A percentile compares a stretch with the other conserved stretches of the same genome.
phyloP scores from a whole-genome alignment of 352 stramenopile genomes.

The Phytophthora lateralis region DNA sequence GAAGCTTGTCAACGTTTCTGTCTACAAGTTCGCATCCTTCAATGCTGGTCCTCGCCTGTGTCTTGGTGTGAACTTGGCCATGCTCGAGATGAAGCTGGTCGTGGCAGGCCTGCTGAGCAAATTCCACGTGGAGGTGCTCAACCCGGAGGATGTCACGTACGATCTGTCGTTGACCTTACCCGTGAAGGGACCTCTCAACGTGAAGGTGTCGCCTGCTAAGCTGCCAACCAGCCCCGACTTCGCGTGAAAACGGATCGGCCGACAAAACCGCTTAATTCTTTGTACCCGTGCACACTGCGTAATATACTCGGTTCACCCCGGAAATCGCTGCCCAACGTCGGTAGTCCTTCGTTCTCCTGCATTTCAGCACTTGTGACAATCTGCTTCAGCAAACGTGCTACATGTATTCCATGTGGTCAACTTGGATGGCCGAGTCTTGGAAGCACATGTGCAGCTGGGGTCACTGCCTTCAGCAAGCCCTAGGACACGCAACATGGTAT shows the following conservation, averaged over 20 bases:
- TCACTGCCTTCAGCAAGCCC: not conserved
- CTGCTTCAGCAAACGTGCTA: not conserved
- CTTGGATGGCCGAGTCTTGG: not conserved
- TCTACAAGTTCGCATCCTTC: constrained; percentile 71
- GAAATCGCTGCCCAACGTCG: too few species aligned
- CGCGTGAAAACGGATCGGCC: too few species aligned
- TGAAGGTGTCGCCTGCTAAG: constrained; percentile 30
- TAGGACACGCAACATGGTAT: constrained; percentile 21
- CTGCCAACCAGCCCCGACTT: not conserved
- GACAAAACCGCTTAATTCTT: too few species aligned
- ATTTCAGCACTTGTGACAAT: not conserved
- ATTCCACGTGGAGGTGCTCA: constrained; percentile 51
- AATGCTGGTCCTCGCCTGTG: constrained; percentile 65
- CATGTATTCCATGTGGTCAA: not conserved
- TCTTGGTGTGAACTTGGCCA: constrained; percentile 66
- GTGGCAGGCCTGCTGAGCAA: constrained; percentile 50
- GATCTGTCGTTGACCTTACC: constrained; percentile 57
- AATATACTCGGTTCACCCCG: too few species aligned
- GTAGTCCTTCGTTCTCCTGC: not conserved
- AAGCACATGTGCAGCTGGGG: constrained; percentile 5
- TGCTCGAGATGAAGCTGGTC: constrained; percentile 83
- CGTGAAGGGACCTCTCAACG: constrained; percentile 34
- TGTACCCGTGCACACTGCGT: too few species aligned
- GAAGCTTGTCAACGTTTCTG: constrained; percentile 29
- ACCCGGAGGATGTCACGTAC: constrained; percentile 46